Percentiles rank a stretch among this genome's conserved stretches.
phyloP scores from a whole-genome alignment of 257 asterid genomes.

The Schizonepeta tenuifolia region DNA sequence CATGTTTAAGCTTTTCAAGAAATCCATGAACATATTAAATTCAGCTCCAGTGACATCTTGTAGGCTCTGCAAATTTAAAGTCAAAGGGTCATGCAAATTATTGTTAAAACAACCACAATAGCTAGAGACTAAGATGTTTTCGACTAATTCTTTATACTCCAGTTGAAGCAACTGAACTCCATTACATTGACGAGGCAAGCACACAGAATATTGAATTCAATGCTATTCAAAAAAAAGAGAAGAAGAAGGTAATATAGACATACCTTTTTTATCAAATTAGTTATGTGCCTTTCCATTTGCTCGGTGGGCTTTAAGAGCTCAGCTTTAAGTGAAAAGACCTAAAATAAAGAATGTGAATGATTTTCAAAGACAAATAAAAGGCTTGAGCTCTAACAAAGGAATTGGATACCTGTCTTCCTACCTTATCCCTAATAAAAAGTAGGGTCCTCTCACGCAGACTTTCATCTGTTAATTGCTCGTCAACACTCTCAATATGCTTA shows the following conservation, averaged over 20 bases:
- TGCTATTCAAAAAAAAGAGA: constrained; percentile 16
- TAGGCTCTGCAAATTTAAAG: constrained; percentile 67
- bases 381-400: constrained; percentile 16
- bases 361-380: constrained; percentile 12
- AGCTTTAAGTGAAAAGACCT: constrained; percentile 89
- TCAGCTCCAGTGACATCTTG: constrained; percentile 99
- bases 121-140: constrained; percentile 14
- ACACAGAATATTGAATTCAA: constrained; percentile 2
- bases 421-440: constrained; percentile 84
- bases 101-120: constrained; percentile 13
- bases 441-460: constrained; percentile 91
- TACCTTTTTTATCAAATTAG: constrained; percentile 86
- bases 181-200: constrained; percentile 24
- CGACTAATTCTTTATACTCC: constrained; percentile 19
- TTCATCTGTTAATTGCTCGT: constrained; percentile 87
- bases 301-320: constrained; percentile 86
- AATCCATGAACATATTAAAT: constrained; percentile 92
- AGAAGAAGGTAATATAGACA: constrained; percentile 16
- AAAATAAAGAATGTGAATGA: constrained; percentile 26
- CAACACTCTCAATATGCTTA: constrained; percentile 91
- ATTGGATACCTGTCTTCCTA: constrained; percentile 36
- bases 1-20: constrained; percentile 71
- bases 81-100: constrained; percentile 30
- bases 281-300: constrained; percentile 93
- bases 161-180: constrained; percentile 6